phyloP scores from a whole-genome alignment of 129 eudicot genomes.

The Glebionis coronaria region DNA sequence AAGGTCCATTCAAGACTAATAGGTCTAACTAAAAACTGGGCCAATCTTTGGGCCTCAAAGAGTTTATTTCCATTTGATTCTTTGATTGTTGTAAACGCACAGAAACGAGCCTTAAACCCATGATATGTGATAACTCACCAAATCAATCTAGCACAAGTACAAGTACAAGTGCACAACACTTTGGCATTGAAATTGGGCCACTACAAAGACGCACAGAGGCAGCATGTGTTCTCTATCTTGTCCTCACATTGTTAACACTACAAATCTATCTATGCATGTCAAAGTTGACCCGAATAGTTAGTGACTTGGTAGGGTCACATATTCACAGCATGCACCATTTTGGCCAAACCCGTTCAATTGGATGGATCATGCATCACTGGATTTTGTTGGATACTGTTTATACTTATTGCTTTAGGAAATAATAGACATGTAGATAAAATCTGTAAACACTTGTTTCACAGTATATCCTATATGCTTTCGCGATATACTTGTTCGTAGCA shows the following conservation, averaged over 20 bases:
- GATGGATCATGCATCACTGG: not conserved
- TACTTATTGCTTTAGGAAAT: not conserved
- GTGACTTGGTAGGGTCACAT: slow-evolving; percentile 2
- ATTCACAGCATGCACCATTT: not conserved
- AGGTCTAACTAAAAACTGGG: not conserved
- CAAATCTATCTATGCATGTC: not conserved
- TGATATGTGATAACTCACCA: too few relatives aligned
- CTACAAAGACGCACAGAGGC: not conserved
- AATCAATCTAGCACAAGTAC: too few relatives aligned
- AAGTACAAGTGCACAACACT: not conserved
- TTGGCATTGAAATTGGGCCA: slow-evolving; percentile 1
- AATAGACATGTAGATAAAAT: too few relatives aligned
- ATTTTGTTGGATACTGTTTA: not conserved
- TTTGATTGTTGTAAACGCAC: not conserved
- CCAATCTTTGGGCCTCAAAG: not conserved
- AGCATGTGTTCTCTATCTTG: slow-evolving; percentile 14
- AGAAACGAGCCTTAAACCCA: not conserved
- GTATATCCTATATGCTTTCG: too few relatives aligned
- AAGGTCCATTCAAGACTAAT: too few relatives aligned
- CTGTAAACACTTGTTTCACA: too few relatives aligned
- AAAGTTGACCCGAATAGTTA: slow-evolving; percentile 11
- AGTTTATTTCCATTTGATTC: not conserved
- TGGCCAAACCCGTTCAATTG: not conserved
- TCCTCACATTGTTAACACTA: slow-evolving; percentile 26
- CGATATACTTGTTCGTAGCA: too few relatives aligned